Percentiles rank a stretch among this genome's conserved stretches.
These are phyloP conservation scores for Brassica balearica DNA, from an alignment of 441 rosid species.

Conservation along the genomic window DNA sequence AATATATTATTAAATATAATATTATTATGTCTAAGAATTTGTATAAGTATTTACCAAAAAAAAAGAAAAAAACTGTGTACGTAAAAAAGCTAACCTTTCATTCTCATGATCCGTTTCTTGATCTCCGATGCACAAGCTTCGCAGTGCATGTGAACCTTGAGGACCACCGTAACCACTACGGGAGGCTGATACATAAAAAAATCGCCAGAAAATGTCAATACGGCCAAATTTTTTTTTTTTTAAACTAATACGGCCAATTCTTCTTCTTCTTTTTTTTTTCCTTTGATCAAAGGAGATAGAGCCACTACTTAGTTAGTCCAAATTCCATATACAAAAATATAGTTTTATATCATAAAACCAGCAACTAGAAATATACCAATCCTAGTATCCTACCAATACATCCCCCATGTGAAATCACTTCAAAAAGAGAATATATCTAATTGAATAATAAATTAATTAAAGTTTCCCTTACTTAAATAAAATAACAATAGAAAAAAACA, in stretches of 20 bases:
- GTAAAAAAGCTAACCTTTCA: conserved; percentile 40
- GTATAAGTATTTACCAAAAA: too few species aligned
- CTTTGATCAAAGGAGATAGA: not conserved
- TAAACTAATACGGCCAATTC: not conserved
- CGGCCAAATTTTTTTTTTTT: not conserved
- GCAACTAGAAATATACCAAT: conserved; percentile 3
- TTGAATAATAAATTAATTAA: conserved; percentile 6
- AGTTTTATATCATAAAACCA: conserved; percentile 6
- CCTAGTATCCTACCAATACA: conserved; percentile 39
- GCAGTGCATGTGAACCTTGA: conserved; percentile 90
- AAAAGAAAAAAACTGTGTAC: too few species aligned
- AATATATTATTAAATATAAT: too few species aligned
- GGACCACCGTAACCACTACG: conserved; percentile 66
- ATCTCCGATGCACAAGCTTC: conserved; percentile 88
- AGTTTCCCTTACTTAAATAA: not conserved
- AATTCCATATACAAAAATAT: not conserved
- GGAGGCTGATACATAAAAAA: conserved; percentile 52
- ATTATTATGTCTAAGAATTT: too few species aligned
- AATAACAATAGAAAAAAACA: not conserved
- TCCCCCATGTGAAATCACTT: conserved; percentile 41
- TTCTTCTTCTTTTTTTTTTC: too few species aligned
- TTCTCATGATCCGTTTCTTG: conserved; percentile 82
- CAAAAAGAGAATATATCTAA: conserved; percentile 34
- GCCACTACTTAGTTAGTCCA: not conserved
- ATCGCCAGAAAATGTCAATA: not conserved